Evolutionary conservation across 2,329 filamentous ascomycete species (phyloP), one percentile per base, ranked within the genome.

Genomic region (Phaeophleospora eucalypticola): DNA sequence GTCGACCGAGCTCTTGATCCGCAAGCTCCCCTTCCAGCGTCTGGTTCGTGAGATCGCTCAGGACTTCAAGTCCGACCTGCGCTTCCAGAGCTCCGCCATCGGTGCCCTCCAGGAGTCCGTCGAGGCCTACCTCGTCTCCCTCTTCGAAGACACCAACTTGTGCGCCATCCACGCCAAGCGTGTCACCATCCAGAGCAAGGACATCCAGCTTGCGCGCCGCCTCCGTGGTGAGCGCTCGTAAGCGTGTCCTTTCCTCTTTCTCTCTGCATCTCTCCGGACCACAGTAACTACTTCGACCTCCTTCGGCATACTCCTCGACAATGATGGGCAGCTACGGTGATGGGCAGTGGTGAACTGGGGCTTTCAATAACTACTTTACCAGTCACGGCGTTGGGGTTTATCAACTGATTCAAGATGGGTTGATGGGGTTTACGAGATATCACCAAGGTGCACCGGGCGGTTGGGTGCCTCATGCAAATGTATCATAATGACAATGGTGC

Each of bases 71-170:
- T 76, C 60, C 73, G 84, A 87, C 51, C 82, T 97, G 68, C 82
- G 91, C 58, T 98, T 93, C 90, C 93, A 97, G 73, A 94, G 87
- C 44, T 91, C 95, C 61, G 91, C 93, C 42, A 93, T 97, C 62
- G 82, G 87, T 63, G 91, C 91, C 10, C 78, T 97, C 2, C 91
- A 97, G 71, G 91, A 97, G 75, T 89, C 91, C 12, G 82, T 90
- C n/a, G 91, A 97, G 73, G 91, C 91, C 4, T 97, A 95, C 70
- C 78, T 97, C 58, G 87, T 97, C 49, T 90, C 95, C 65, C 76
- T 97, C n/a, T 96, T 97, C 65, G 90, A 96, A 68, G 89, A 95
- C 70, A 88, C 88, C 56, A 96, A 97, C 72, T 79, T 97, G 35
- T 96, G 91, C 72, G 93, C 91, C 53, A 90, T 97, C 60, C 91